These are phyloP conservation scores for Hypoxylon sp. DNA, from an alignment of 2,329 filamentous ascomycete species.

Conservation along the genomic window DNA sequence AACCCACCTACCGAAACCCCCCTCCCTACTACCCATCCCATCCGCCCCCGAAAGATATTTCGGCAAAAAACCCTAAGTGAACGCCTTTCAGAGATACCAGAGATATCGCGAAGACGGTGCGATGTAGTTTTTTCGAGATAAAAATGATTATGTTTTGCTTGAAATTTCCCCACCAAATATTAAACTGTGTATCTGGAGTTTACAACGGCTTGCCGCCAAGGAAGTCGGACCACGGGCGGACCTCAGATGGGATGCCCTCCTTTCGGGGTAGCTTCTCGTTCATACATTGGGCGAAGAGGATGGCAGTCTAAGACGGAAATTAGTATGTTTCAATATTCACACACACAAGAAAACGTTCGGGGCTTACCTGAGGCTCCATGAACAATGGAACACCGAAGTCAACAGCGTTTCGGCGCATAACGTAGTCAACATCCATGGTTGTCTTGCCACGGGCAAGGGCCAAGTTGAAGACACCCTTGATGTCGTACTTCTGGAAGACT, in stretches of 20 bases:
- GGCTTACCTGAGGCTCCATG: slow-evolving; percentile 95
- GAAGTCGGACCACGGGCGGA: slow-evolving; percentile 94
- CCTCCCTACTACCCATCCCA: too few relatives aligned
- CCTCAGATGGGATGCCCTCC: slow-evolving; percentile 89
- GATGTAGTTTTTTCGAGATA: slow-evolving; percentile 1
- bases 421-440: slow-evolving; percentile 90
- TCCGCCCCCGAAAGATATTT: slow-evolving; percentile 8
- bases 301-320: slow-evolving; percentile 73
- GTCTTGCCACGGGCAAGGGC: slow-evolving; percentile 85
- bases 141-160: too few relatives aligned
- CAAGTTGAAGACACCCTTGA: slow-evolving; percentile 94
- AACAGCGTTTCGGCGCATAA: slow-evolving; percentile 97
- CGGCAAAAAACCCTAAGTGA: slow-evolving; percentile 10
- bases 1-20: too few relatives aligned
- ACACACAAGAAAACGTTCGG: too few relatives aligned
- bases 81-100: slow-evolving; percentile 13
- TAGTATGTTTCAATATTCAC: slow-evolving; percentile 2
- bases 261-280: slow-evolving; percentile 90
- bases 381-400: slow-evolving; percentile 98
- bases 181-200: slow-evolving; percentile 40
- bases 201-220: slow-evolving; percentile 85
- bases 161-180: not conserved
- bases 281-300: slow-evolving; percentile 97
- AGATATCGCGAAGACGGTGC: slow-evolving; percentile 2
- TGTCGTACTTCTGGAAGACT: slow-evolving; percentile 96